A percentile compares a stretch with the other conserved stretches of the same genome.
Evolutionary conservation across 2,329 filamentous ascomycete genomes (phyloP).

Genomic region (Arthrobotrys megalospora): DNA sequence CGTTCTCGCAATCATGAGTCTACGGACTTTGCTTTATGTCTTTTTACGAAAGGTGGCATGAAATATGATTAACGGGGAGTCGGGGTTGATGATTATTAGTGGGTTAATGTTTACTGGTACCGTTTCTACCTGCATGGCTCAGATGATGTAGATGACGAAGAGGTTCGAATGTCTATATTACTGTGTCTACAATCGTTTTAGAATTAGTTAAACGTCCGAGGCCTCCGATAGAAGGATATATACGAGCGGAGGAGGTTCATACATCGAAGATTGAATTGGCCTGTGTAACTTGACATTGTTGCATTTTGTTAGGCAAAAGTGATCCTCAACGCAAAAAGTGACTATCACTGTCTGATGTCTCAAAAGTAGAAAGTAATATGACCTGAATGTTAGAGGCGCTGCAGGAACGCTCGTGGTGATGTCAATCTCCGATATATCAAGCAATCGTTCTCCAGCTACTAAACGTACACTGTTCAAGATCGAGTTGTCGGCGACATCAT

Average conservation of each 20-base stretch:
- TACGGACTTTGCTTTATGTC: conserved; percentile 15
- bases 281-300: conserved; percentile 22
- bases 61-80: conserved; percentile 21
- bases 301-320: conserved; percentile 1
- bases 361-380: background rate
- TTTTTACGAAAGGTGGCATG: conserved; percentile 11
- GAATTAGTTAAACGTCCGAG: too few relatives aligned
- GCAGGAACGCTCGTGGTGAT: background rate
- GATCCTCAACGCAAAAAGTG: background rate
- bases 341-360: background rate
- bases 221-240: too few relatives aligned
- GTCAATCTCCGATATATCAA: background rate
- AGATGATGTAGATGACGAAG: conserved; percentile 2
- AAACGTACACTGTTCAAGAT: background rate
- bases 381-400: background rate
- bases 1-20: background rate
- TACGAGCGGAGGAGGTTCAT: too few relatives aligned
- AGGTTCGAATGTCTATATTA: conserved; percentile 2
- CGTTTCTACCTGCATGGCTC: background rate
- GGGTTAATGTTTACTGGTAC: conserved; percentile 26
- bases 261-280: background rate
- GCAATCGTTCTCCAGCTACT: conserved; percentile 3
- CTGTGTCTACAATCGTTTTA: too few relatives aligned
- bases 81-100: conserved; percentile 7
- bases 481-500: conserved; percentile 25